Percentiles rank a stretch among this genome's conserved stretches.
Conservation (phyloP, 2,329 filamentous ascomycete genomes). For the Curvularia eragrostidis region DNA sequence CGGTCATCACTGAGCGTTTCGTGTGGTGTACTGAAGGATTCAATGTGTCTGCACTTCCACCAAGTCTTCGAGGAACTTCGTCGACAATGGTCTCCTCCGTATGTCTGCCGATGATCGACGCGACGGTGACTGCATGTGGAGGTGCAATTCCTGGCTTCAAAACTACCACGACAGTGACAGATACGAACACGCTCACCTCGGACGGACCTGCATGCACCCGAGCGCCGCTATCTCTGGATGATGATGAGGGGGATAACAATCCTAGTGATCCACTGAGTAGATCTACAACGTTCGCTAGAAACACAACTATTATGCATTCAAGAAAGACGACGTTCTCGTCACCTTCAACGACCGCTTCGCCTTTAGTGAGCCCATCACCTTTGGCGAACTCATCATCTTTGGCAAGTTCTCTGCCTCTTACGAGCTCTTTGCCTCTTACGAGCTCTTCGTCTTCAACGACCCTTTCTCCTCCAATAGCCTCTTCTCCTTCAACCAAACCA, state of each 20-base stretch:
- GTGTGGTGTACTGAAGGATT: slow-evolving; percentile 28
- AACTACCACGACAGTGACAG: slow-evolving; percentile 18
- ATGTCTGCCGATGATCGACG: slow-evolving; percentile 25
- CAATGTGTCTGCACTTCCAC: slow-evolving; percentile 19
- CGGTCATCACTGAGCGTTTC: slow-evolving; percentile 30
- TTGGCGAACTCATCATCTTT: no score
- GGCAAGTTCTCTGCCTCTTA: no score
- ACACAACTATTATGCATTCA: slow-evolving; percentile 8
- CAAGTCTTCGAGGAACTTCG: slow-evolving; percentile 7
- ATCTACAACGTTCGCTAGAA: slow-evolving; percentile 8
- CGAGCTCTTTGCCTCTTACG: no score
- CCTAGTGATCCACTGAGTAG: slow-evolving; percentile 14
- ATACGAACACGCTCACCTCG: slow-evolving; percentile 12
- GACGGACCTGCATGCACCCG: slow-evolving; percentile 29
- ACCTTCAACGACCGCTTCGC: no score
- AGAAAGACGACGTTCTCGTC: slow-evolving; percentile 2
- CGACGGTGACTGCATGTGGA: slow-evolving; percentile 27
- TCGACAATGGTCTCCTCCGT: slow-evolving; percentile 24
- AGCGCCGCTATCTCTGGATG: slow-evolving; percentile 35
- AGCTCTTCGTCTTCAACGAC: no score
- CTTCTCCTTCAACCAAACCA: no score
- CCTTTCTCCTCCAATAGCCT: no score
- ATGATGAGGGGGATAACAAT: slow-evolving; percentile 40
- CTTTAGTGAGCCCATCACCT: no score
- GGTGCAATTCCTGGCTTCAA: slow-evolving; percentile 14